Evolutionary conservation across 805 yeast species (phyloP), one percentile per base, ranked within the genome.

Genomic region (Pichia nakasei): DNA sequence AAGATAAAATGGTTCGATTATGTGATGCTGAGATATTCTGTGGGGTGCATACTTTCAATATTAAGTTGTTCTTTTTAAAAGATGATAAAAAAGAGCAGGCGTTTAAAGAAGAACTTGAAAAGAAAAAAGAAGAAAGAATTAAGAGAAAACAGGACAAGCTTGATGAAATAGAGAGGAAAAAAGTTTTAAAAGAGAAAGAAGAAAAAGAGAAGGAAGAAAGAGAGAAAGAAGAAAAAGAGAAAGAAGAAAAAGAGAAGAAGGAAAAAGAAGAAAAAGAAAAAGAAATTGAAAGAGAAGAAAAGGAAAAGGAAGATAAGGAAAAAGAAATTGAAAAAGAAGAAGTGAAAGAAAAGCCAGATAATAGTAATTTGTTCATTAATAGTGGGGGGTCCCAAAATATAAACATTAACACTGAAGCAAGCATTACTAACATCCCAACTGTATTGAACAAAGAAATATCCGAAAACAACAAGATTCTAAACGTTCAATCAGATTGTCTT

Each of bases 1-100:
- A 94, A 53, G 97, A 91, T 50, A 80, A 80, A 44, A 88, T 89
- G 96, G 82, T 87, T 47, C 88, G 87, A 58, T 66, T 93, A 45
- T 78, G 91, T 52, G 96, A 89, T 52, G 78, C 89, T 48, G 64
- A 67, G 2, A 63, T 88, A 64, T 67, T 70, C 11, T 38, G 45
- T 11, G 97, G 97, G 0, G 96, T 96, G 0, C 98, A 91, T 62
- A 62, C 67, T 0, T 86, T 86, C 63, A 86, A 80, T 34, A 72
- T 83, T 2, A 67, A 94, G 48, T 61, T 93, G 27, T 93, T 85
- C 62, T 80, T 87, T n/a, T 75, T 87, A 42, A 85, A 85, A 54
- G 95, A 88, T 54, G 95, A 86, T 34, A 75, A 78, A 34, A 69
- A 74, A 21, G 86, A 80, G 49, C 68, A 64, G 51, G 59, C 67